Evolutionary conservation across 495 filamentous ascomycete genomes (phyloP), one percentile per base, ranked within the genome.

Genomic region (Thermothielavioides terrestris): DNA sequence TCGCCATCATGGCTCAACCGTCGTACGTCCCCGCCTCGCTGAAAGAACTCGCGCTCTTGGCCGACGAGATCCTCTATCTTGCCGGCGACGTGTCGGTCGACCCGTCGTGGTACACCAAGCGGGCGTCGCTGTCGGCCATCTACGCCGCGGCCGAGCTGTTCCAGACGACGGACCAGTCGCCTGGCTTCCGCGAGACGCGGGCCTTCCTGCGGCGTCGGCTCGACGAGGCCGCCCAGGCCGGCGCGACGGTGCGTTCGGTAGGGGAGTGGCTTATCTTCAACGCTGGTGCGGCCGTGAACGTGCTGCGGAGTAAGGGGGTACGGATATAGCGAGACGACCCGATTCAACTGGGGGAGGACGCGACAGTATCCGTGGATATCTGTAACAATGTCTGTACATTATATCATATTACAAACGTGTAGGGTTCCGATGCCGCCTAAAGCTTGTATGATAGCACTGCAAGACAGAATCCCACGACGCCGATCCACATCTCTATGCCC

Each of bases 101-200:
- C 61, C 76, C 80, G 1, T 77, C 77, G 10, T 97, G 92, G 92
- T 98, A 97, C 63, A 86, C 89, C 46, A 92, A 92, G 64, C 82
- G 92, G 6, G 79, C 83, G 6, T 80, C 79, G 1, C 71, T 97
- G 5, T 78, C 84, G 3, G 74, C 80, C 10, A 80, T 95, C 55
- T 98, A 97, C 62, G 85, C 88, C 21, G 84, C 82, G 32, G 79
- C 84, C 23, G 92, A 98, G 66, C 70, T 95, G 3, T 89, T 89
- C 66, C 94, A 96, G 90, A 97, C 89, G 14, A 84, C 84, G 37
- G 94, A 97, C 63, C 68, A 63, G 46, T 85, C 79, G 0, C 63
- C 72, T 0, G 79, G 77, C 12, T 87, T 83, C 55, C 57, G 51
- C 2, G 86, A 88, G 44, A 97, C 92, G 20, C 83, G 83, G 55